Percentiles rank a stretch among this genome's conserved stretches.
Conservation (phyloP, 495 filamentous ascomycete genomes). For the Penicillium canescens region DNA sequence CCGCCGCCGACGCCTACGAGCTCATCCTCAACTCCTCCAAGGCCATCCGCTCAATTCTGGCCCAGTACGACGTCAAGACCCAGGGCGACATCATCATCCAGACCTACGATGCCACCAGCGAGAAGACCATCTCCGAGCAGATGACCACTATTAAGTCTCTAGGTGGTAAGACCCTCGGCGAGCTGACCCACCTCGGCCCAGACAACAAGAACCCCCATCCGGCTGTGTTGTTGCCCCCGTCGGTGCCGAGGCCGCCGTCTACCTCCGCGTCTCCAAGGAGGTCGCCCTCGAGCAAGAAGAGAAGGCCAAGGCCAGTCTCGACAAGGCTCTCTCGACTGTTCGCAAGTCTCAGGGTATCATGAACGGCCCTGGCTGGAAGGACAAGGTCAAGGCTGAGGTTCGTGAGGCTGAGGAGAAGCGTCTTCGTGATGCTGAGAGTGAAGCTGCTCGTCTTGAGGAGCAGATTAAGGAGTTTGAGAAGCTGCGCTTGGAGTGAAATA, state of each 20-base stretch:
- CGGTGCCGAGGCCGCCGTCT: constrained; percentile 64
- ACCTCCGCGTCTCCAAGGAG: constrained; percentile 67
- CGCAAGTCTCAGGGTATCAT: constrained; percentile 37
- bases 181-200: constrained; percentile 48
- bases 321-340: constrained; percentile 35
- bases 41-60: constrained; percentile 56
- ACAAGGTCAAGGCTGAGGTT: constrained; percentile 54
- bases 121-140: constrained; percentile 58
- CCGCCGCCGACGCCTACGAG: constrained; percentile 64
- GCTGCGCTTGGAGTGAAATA: constrained; percentile 43
- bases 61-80: constrained; percentile 61
- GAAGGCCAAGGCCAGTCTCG: constrained; percentile 60
- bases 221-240: constrained; percentile 73
- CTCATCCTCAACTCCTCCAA: constrained; percentile 61
- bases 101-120: constrained; percentile 54
- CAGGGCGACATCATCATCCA: constrained; percentile 58
- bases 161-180: constrained; percentile 59
- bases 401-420: constrained; percentile 60
- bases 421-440: constrained; percentile 57
- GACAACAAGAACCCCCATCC: constrained; percentile 53
- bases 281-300: constrained; percentile 65
- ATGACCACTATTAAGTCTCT: constrained; percentile 63
- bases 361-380: constrained; percentile 37
- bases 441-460: constrained; percentile 54
- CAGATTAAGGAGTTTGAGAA: constrained; percentile 52